These are phyloP conservation scores for Cryphonectria japonica DNA, from an alignment of 2,329 filamentous ascomycete species.

Conservation along the genomic window DNA sequence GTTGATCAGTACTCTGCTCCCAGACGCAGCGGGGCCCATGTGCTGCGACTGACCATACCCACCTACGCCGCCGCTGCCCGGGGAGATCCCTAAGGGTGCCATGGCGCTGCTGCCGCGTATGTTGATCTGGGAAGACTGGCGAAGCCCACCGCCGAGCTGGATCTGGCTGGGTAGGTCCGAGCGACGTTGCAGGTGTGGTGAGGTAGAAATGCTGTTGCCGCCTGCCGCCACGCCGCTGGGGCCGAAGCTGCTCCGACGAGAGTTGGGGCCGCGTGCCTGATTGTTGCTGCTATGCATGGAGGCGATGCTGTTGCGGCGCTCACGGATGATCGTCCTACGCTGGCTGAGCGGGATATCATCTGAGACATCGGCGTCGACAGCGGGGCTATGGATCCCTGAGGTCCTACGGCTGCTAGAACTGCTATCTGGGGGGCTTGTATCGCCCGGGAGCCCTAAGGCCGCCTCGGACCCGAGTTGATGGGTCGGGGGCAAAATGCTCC, in stretches of 20 bases:
- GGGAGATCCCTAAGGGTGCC: background rate
- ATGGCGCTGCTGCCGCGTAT: slow-evolving; percentile 47
- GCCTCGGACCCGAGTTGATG: slow-evolving; percentile 45
- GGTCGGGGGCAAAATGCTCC: slow-evolving; percentile 9
- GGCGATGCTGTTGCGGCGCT: slow-evolving; percentile 52
- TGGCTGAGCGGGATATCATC: slow-evolving; percentile 76
- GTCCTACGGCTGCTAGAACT: slow-evolving; percentile 18
- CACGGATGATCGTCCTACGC: slow-evolving; percentile 60
- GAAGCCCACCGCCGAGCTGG: slow-evolving; percentile 65
- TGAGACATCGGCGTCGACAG: slow-evolving; percentile 43
- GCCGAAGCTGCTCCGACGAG: background rate
- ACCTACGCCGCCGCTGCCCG: no score
- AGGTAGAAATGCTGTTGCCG: slow-evolving; percentile 47
- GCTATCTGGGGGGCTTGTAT: slow-evolving; percentile 23
- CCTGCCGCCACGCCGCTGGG: slow-evolving; percentile 21
- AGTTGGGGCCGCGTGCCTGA: background rate
- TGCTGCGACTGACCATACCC: slow-evolving; percentile 30
- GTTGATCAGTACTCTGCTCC: slow-evolving; percentile 23
- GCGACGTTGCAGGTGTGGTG: slow-evolving; percentile 57
- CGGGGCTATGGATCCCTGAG: slow-evolving; percentile 4
- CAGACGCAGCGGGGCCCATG: slow-evolving; percentile 23
- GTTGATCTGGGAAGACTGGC: slow-evolving; percentile 67
- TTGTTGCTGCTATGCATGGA: slow-evolving; percentile 30
- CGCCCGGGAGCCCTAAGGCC: slow-evolving; percentile 4
- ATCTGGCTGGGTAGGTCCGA: slow-evolving; percentile 48